These are phyloP conservation scores for Caryocar brasiliense DNA, from an alignment of 441 rosid genomes.

Conservation along the genomic window DNA sequence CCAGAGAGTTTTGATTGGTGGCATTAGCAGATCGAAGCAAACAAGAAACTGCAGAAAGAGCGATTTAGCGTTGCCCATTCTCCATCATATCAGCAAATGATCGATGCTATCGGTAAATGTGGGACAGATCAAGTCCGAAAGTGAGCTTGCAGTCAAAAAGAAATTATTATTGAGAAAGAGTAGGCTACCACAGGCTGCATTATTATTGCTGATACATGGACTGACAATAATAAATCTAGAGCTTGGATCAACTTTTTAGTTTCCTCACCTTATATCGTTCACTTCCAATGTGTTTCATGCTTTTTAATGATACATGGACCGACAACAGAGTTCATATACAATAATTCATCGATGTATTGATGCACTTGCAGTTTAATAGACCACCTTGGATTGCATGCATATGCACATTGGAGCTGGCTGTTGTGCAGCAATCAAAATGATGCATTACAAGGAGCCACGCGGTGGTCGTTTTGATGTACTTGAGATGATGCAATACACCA, in stretches of 20 bases:
- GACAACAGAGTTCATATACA: slow-evolving; percentile 60
- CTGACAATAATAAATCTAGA: slow-evolving; percentile 74
- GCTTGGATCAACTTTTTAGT: slow-evolving; percentile 77
- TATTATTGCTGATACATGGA: slow-evolving; percentile 69
- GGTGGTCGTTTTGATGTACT: too few relatives aligned
- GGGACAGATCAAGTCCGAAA: slow-evolving; percentile 54
- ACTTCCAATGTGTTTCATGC: slow-evolving; percentile 77
- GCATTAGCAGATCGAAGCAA: slow-evolving; percentile 70
- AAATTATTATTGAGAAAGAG: slow-evolving; percentile 63
- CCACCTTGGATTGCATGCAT: too few relatives aligned
- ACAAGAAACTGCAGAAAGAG: slow-evolving; percentile 58
- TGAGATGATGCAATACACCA: too few relatives aligned
- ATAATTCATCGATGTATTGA: slow-evolving; percentile 45
- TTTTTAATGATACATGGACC: slow-evolving; percentile 67
- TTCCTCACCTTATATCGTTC: slow-evolving; percentile 69
- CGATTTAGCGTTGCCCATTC: slow-evolving; percentile 61
- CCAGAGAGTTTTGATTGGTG: slow-evolving; percentile 60
- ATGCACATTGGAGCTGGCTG: too few relatives aligned
- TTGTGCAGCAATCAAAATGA: too few relatives aligned
- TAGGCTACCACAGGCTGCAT: slow-evolving; percentile 78
- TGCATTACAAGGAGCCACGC: too few relatives aligned
- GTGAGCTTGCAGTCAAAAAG: slow-evolving; percentile 44
- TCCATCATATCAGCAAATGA: slow-evolving; percentile 58
- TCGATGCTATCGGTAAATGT: slow-evolving; percentile 58
- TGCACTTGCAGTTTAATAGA: too few relatives aligned